Evolutionary conservation across 129 eudicot genomes (phyloP), one percentile per base, ranked within the genome.

Genomic region (Heracleum sosnowskyi): DNA sequence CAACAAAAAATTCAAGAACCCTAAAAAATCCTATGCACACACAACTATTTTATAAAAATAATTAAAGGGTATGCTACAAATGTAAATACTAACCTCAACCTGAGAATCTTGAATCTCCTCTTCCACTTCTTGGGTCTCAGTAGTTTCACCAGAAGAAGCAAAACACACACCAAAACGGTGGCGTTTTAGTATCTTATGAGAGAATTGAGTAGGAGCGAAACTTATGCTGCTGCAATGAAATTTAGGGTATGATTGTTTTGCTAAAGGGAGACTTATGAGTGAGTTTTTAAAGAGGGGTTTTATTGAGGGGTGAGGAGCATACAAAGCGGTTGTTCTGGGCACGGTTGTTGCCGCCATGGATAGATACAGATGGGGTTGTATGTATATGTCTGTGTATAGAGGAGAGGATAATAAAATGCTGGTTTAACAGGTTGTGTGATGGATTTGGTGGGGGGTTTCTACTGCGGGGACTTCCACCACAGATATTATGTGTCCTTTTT

Each of bases 71-170:
- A 11, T 44, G 47, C 4, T 11, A 2, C 15, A 11, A 2, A 44
- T 44, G 15, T 11, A 1, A 0, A 16, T 41, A 11, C 47, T 44
- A 44, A 74, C 77, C 77, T 74, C 57, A 28, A 74, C n/a, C 57
- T 74, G 77, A 74, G 60, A 26, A n/a, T 74, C 62, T 15, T 74
- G 77, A 74, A 74, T 16, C 35, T 74, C 60, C 35, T 74, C 77
- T n/a, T n/a, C 77, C 49, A 26, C 60, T 73, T 74, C 39, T 44
- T 74, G 77, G 39, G 77, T 74, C 57, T 44, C 77, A 11, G 26
- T 44, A 26, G 60, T 44, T 74, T 74, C 57, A 26, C 77, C 77
- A 1, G 77, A 44, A 0, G 77, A 74, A 74, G 77, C 77, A 18
- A 74, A 44, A n/a, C 77, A 44, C 33, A 1, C 57, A 74, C 6